Conservation (phyloP, 306 rosid genomes). For the Coriaria nepalensis region DNA sequence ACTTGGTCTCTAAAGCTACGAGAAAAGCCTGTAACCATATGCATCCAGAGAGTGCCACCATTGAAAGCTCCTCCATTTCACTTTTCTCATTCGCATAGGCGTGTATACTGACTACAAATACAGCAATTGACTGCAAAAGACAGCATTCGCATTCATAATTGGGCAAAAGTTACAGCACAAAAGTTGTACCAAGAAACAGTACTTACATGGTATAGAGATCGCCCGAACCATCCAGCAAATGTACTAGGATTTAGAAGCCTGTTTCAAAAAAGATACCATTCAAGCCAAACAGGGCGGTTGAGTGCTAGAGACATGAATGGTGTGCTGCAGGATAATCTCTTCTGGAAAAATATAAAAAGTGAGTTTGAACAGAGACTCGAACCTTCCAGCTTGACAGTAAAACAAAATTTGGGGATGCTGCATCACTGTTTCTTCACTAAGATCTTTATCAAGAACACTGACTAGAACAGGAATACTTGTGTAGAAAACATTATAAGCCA, state of each 20-base stretch:
- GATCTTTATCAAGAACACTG: conserved; percentile 96
- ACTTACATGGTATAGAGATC: conserved; percentile 96
- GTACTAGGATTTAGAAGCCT: conserved; percentile 97
- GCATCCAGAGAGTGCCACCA: conserved; percentile 97
- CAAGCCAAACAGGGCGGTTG: not conserved
- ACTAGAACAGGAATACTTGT: conserved; percentile 92
- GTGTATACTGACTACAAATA: conserved; percentile 76
- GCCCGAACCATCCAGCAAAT: conserved; percentile 98
- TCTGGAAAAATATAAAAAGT: not conserved
- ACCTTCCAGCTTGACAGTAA: conserved; percentile 99
- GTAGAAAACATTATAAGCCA: conserved; percentile 99
- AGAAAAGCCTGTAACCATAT: conserved; percentile 98
- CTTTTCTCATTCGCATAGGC: conserved; percentile 81
- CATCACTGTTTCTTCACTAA: conserved; percentile 87
- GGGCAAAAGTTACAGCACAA: conserved; percentile 3
- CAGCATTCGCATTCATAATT: conserved; percentile 10
- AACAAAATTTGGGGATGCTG: conserved; percentile 98
- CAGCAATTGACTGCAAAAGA: conserved; percentile 67
- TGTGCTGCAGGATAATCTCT: not conserved
- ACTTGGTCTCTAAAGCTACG: conserved; percentile 84
- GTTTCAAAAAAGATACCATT: conserved; percentile 18
- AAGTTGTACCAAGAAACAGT: conserved; percentile 7
- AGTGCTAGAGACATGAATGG: not conserved
- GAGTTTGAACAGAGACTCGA: conserved; percentile 15
- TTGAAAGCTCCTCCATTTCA: conserved; percentile 83